Conservation (phyloP, 1,284 basidiomycete genomes). For the Pascua sp. region DNA sequence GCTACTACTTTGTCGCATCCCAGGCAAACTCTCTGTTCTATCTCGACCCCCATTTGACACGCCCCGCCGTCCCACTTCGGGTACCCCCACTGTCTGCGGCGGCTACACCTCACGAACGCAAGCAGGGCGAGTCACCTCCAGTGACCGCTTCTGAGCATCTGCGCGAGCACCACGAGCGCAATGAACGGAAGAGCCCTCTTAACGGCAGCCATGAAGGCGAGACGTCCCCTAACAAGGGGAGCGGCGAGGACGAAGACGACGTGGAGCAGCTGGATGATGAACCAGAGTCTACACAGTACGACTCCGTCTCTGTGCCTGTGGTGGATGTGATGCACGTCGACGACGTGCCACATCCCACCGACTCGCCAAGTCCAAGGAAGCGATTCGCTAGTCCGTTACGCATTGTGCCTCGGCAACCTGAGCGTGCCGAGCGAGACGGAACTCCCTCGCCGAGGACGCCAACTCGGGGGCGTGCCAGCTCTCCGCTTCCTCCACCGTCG, state of each 20-base stretch:
- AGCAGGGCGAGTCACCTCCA: too few relatives aligned
- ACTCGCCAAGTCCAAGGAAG: neutral
- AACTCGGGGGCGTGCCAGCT: neutral
- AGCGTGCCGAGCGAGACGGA: neutral
- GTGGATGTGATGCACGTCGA: constrained; percentile 39
- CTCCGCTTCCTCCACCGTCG: neutral
- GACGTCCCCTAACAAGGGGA: neutral
- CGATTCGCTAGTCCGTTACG: neutral
- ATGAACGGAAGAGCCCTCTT: too few relatives aligned
- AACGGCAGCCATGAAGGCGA: too few relatives aligned
- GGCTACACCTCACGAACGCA: too few relatives aligned
- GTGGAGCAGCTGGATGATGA: constrained; percentile 15
- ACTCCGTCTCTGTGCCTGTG: constrained; percentile 10
- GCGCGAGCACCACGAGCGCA: too few relatives aligned
- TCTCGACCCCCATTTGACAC: constrained; percentile 89
- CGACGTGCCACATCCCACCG: constrained; percentile 10
- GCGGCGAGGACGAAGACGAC: constrained; percentile 6
- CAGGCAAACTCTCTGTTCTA: constrained; percentile 90
- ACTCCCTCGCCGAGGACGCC: constrained; percentile 3
- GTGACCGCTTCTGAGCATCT: too few relatives aligned
- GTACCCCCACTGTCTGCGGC: constrained; percentile 53
- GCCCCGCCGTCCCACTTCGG: constrained; percentile 73
- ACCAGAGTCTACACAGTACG: neutral
- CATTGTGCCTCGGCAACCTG: constrained; percentile 1
- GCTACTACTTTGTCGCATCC: constrained; percentile 93